Conservation (phyloP, 164 flowering plant genomes). For the Stephania yunnanensis region DNA sequence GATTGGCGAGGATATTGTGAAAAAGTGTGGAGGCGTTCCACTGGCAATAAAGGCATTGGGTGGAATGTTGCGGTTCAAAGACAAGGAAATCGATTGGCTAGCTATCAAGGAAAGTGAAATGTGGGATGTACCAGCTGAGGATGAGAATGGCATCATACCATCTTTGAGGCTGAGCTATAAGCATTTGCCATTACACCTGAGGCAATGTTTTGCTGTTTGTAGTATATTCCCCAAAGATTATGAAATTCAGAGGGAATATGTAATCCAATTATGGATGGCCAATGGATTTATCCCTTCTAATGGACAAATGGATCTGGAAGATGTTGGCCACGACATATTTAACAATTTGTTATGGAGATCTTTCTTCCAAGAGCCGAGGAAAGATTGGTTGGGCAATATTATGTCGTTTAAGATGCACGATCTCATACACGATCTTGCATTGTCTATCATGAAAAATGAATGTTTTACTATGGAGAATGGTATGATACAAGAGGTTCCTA, state of each 20-base stretch:
- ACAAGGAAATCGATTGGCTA: slow-evolving; percentile 9
- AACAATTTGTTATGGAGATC: neutral
- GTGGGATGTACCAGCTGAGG: slow-evolving; percentile 12
- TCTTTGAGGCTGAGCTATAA: slow-evolving; percentile 15
- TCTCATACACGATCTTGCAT: neutral
- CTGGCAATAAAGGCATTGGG: slow-evolving; percentile 12
- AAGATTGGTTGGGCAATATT: neutral
- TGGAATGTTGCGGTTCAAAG: slow-evolving; percentile 8
- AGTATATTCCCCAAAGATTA: slow-evolving; percentile 18
- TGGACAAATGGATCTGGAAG: too few species aligned
- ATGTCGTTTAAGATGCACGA: slow-evolving; percentile 3
- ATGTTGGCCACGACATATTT: neutral
- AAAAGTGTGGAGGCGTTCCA: slow-evolving; percentile 19
- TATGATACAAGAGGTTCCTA: neutral
- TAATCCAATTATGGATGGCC: neutral
- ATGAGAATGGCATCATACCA: slow-evolving; percentile 8
- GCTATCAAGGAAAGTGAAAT: slow-evolving; percentile 7
- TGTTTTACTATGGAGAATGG: neutral
- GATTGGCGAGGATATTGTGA: neutral
- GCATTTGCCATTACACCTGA: slow-evolving; percentile 12
- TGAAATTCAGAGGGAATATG: neutral
- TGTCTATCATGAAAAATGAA: neutral
- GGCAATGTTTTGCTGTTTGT: slow-evolving; percentile 19
- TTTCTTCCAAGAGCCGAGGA: neutral
- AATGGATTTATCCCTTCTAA: neutral